A percentile compares a stretch with the other conserved stretches of the same genome.
phyloP scores from a whole-genome alignment of 2,329 filamentous ascomycete species.

The Penicillium sp. region DNA sequence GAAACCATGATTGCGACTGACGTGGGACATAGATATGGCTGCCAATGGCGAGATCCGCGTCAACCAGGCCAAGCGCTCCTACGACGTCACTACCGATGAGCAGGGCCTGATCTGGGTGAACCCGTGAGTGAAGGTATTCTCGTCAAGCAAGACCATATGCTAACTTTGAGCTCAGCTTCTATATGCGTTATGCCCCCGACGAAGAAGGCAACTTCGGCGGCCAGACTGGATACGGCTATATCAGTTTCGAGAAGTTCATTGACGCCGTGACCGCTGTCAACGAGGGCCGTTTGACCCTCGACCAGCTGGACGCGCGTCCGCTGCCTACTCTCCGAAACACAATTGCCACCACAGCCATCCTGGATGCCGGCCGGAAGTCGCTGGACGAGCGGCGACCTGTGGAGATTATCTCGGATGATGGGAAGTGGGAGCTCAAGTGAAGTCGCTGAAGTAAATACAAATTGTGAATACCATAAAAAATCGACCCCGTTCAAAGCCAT shows the following conservation, averaged over 20 bases:
- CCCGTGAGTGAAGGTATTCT: slow-evolving; percentile 52
- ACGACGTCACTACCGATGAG: slow-evolving; percentile 87
- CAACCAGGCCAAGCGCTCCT: slow-evolving; percentile 91
- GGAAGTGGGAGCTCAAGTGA: slow-evolving; percentile 63
- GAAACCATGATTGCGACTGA: not conserved
- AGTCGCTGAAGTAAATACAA: not conserved
- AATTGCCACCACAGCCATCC: slow-evolving; percentile 84
- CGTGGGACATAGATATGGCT: slow-evolving; percentile 59
- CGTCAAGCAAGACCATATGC: not conserved
- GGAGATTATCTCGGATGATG: slow-evolving; percentile 56
- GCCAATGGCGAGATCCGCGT: slow-evolving; percentile 80
- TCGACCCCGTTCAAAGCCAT: not conserved
- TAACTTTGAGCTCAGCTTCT: slow-evolving; percentile 56
- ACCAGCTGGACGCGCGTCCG: slow-evolving; percentile 74
- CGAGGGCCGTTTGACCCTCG: slow-evolving; percentile 67
- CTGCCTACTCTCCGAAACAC: slow-evolving; percentile 86
- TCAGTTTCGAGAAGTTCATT: slow-evolving; percentile 94
- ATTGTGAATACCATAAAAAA: not conserved
- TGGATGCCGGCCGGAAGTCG: slow-evolving; percentile 80
- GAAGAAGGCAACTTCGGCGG: slow-evolving; percentile 93
- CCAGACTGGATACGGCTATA: slow-evolving; percentile 88
- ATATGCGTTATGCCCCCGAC: slow-evolving; percentile 91
- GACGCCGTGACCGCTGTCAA: slow-evolving; percentile 80
- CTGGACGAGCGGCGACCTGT: slow-evolving; percentile 80
- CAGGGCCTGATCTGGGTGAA: slow-evolving; percentile 78